A percentile compares a stretch with the other conserved stretches of the same genome.
Conservation (phyloP, 2,329 filamentous ascomycete genomes). For the Colletotrichum eremochloae region DNA sequence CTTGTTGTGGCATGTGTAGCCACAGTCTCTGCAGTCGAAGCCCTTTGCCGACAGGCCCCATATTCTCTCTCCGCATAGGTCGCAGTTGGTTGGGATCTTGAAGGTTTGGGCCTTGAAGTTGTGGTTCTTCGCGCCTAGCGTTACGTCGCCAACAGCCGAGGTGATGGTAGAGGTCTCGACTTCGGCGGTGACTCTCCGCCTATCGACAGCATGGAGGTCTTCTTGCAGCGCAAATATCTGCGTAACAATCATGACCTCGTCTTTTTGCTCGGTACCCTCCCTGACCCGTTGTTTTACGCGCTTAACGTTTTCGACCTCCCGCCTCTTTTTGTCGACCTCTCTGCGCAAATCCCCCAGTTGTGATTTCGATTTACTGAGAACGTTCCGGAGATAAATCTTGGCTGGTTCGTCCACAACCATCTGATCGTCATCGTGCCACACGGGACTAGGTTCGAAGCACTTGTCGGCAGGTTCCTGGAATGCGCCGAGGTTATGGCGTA, state of each 20-base stretch:
- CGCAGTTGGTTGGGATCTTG: constrained; percentile 98
- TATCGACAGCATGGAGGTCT: constrained; percentile 85
- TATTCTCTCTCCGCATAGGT: constrained; percentile 94
- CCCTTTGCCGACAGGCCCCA: constrained; percentile 98
- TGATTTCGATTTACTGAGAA: constrained; percentile 89
- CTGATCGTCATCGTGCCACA: constrained; percentile 93
- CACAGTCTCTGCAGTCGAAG: constrained; percentile 95
- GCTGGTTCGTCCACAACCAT: constrained; percentile 90
- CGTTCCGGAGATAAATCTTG: constrained; percentile 91
- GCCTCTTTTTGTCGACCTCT: constrained; percentile 87
- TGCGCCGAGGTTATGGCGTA: constrained; percentile 86
- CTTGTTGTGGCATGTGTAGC: constrained; percentile 98
- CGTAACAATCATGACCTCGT: constrained; percentile 87
- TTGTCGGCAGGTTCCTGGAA: constrained; percentile 90
- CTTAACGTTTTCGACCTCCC: constrained; percentile 85
- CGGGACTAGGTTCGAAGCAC: constrained; percentile 91
- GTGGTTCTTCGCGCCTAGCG: constrained; percentile 92
- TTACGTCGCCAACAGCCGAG: constrained; percentile 91
- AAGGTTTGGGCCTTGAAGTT: constrained; percentile 99
- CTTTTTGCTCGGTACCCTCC: constrained; percentile 88
- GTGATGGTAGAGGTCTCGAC: constrained; percentile 95
- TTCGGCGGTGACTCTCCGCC: constrained; percentile 87
- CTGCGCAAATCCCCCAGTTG: constrained; percentile 84
- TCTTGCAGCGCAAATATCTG: constrained; percentile 89
- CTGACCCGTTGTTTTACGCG: constrained; percentile 80